Base-by-base conservation (phyloP, 2,329 filamentous ascomycete genomes). In the Botrytis paeoniae region DNA sequence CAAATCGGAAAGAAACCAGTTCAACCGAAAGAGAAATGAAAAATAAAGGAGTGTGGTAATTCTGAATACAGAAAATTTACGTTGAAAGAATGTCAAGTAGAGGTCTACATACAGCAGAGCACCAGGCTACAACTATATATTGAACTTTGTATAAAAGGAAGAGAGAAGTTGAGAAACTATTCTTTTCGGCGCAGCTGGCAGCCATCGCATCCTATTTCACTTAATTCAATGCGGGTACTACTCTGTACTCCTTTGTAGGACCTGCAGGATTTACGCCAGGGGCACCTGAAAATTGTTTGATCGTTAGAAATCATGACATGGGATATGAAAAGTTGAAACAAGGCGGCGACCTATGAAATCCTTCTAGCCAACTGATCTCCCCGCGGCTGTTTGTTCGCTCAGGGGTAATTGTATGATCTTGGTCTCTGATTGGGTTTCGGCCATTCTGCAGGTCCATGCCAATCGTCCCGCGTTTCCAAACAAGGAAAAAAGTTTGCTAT, bases 91-190 rank as follows among this genome's bases (percentile, higher is more conserved):
- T 64, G 69, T 29, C n/a, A 20, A 32, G 12, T 48, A 20, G 39
- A 37, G 7, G n/a, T 35, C 32, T 72, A 72, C 63, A 68, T 68
- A 66, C 66, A 72, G 63, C 37, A 72, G 45, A 59, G 61, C 70
- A 45, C 51, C 63, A 32, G 70, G 70, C 70, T 68, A 48, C 62
- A 39, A 59, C 61, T 35, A 51, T 35, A 51, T n/a, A 18, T 51
- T 48, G 60, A 66, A 43, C 35, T 29, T 60, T 43, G 18, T 39
- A 22, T 7, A 4, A 72, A 54, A 32, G 25, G 45, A 66, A 54
- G 45, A 39, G 29, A 43, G 70, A 69, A 45, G 25, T 68, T 59
- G 39, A 69, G 70, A 43, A 41, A 72, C 20, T 68, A 57, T 68
- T 61, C 64, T 48, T 54, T 18, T 45, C 54, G 22, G 9, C 51